phyloP scores from a whole-genome alignment of 2,329 filamentous ascomycete genomes.

The Ilyonectria sp. region DNA sequence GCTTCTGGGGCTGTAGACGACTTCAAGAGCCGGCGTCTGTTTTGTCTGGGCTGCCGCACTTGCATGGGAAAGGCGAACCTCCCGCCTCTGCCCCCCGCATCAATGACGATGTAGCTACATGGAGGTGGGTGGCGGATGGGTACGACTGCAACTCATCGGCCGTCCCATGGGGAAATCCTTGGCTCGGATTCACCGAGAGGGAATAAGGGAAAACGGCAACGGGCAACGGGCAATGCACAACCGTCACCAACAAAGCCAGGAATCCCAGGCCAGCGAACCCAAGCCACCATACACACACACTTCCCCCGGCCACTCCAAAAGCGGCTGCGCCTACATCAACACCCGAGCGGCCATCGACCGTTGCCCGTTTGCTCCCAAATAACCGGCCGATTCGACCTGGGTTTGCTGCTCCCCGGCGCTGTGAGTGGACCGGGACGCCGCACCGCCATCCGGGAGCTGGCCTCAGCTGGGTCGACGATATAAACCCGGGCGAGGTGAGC shows the following conservation, averaged over 20 bases:
- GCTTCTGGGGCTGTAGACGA: background rate
- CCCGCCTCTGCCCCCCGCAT: slow-evolving; percentile 18
- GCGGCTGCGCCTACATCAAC: background rate
- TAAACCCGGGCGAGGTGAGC: slow-evolving; percentile 33
- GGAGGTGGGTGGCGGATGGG: slow-evolving; percentile 2
- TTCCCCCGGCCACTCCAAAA: background rate
- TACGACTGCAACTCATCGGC: slow-evolving; percentile 15
- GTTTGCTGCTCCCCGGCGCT: background rate
- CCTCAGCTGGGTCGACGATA: background rate
- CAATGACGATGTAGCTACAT: slow-evolving; percentile 13
- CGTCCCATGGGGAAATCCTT: slow-evolving; percentile 1
- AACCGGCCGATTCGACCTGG: slow-evolving; percentile 10
- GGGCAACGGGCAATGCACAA: background rate
- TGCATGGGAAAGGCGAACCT: slow-evolving; percentile 12
- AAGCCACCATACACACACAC: background rate
- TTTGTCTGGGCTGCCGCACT: slow-evolving; percentile 1
- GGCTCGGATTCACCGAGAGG: slow-evolving; percentile 9
- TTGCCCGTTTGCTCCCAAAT: slow-evolving; percentile 16
- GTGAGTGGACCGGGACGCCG: slow-evolving; percentile 29
- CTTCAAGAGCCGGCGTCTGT: background rate
- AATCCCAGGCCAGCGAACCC: slow-evolving; percentile 9
- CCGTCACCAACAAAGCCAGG: slow-evolving; percentile 10
- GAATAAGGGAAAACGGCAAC: background rate
- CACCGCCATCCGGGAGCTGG: slow-evolving; percentile 21
- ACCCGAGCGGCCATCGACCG: slow-evolving; percentile 19